Conservation (phyloP, 2,329 filamentous ascomycete species). For the Thelonectria discophora region DNA sequence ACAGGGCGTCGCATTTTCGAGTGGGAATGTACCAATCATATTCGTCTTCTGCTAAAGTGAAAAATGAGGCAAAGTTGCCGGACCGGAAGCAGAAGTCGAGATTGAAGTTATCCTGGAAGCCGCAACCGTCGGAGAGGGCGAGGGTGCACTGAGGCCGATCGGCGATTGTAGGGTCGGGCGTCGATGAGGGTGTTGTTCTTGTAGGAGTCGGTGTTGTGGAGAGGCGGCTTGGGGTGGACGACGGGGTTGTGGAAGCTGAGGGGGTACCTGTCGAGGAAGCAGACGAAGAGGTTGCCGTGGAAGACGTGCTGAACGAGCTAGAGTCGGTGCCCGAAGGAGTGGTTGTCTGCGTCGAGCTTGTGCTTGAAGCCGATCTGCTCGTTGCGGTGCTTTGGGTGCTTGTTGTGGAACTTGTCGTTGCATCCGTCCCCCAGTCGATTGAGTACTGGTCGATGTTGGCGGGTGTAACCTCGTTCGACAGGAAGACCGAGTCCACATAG, state of each 20-base stretch:
- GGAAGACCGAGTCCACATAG: background rate
- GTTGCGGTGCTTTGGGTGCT: background rate
- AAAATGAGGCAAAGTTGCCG: background rate
- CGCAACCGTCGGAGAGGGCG: slow-evolving; percentile 22
- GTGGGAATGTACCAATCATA: slow-evolving; percentile 19
- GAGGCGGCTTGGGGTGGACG: background rate
- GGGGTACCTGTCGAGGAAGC: background rate
- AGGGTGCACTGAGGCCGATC: slow-evolving; percentile 24
- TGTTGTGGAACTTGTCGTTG: background rate
- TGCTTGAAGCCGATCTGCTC: background rate
- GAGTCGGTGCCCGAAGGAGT: background rate
- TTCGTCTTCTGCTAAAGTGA: slow-evolving; percentile 11
- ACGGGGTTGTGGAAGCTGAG: background rate
- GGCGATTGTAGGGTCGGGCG: slow-evolving; percentile 2
- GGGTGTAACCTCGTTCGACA: background rate
- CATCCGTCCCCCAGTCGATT: background rate
- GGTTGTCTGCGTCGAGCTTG: too few species aligned
- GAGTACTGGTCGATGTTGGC: background rate
- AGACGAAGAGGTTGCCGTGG: background rate
- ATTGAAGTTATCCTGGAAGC: background rate
- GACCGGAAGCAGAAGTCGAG: background rate
- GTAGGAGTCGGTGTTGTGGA: slow-evolving; percentile 9
- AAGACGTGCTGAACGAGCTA: background rate
- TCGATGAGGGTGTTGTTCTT: slow-evolving; percentile 17
- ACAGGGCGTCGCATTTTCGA: slow-evolving; percentile 11